Base-by-base conservation (phyloP, 768 basidiomycete species). In the Naganishia vishniacii region DNA sequence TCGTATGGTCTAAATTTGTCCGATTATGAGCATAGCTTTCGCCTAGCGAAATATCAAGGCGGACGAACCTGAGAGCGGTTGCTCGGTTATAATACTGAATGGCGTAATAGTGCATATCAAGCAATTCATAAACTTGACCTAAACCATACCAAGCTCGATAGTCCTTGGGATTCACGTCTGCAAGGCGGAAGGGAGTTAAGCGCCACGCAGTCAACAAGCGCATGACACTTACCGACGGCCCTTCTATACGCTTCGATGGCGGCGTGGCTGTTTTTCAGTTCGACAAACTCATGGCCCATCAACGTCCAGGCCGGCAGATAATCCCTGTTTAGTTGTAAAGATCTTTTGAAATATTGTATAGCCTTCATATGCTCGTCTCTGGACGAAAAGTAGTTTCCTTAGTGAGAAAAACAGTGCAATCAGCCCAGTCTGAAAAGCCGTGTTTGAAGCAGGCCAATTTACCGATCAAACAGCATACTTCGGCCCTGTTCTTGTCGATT, bases 191-290 rank as follows among this genome's bases (percentile, higher is more conserved):
- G 62, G 16, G 34, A 45, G 31, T 5, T 40, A 9, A 56, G 53
- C n/a, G 23, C 1, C 18, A 56, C 12, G 18, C 3, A n/a, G 11
- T 31, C 20, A 42, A 46, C 46, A 13, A 61, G 18, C 47, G 46
- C 41, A 6, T 7, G 28, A 12, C 3, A 78, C 87, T 62, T 77
- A 91, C 93, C 91, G 65, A 98, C 86, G 59, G 95, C 95, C 73
- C 92, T 84, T 61, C 95, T 84, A 78, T 98, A 99, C 11, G 92
- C 89, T 78, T 98, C 95, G 61, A 98, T 95, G 16, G 95, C 94
- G 1, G 95, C 95, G 81, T 98, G 93, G 4, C 91, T 91, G 77
- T 99, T 98, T 79, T 98, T 98, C 86, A 95, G 86, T 79, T 99
- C 95, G 46, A 99, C 88, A 71, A 89, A 97, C 78, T 98, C 95